Percentiles rank a stretch among this genome's conserved stretches.
Conservation (phyloP, 78 protist genomes). For the Dictyostelium capitatum region DNA sequence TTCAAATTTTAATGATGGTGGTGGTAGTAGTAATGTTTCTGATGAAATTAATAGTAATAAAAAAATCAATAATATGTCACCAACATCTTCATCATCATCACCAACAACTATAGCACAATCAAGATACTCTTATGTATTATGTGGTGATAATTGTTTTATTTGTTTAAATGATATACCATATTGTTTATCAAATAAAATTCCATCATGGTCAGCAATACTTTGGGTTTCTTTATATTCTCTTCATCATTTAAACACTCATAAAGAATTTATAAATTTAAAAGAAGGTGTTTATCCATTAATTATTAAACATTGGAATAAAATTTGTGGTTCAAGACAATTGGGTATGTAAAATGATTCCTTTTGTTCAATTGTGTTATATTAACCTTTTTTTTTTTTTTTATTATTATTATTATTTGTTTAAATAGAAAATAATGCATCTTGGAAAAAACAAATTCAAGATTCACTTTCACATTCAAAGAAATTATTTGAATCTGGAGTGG, state of each 20-base stretch:
- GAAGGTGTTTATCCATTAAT: constrained; percentile 8
- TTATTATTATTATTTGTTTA: not conserved
- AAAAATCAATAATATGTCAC: no score
- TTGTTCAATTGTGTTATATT: no score
- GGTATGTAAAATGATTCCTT: no score
- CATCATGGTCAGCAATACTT: constrained; percentile 4
- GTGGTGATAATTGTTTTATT: not conserved
- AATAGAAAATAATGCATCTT: not conserved
- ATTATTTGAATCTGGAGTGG: constrained; percentile 5
- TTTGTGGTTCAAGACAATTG: not conserved
- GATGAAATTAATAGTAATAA: no score
- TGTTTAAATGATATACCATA: not conserved
- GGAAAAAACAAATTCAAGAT: constrained; percentile 39
- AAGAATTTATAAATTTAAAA: constrained; percentile 13
- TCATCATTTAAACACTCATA: not conserved
- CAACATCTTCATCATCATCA: no score
- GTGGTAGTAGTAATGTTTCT: no score
- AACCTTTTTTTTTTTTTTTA: no score
- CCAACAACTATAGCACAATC: not conserved
- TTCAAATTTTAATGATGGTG: no score
- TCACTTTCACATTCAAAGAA: constrained; percentile 14
- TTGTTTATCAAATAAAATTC: not conserved
- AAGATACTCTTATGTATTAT: not conserved
- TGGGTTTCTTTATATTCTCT: not conserved
- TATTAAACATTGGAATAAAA: not conserved